phyloP scores from a whole-genome alignment of 495 filamentous ascomycete species.

The Xylaria bambusicola region DNA sequence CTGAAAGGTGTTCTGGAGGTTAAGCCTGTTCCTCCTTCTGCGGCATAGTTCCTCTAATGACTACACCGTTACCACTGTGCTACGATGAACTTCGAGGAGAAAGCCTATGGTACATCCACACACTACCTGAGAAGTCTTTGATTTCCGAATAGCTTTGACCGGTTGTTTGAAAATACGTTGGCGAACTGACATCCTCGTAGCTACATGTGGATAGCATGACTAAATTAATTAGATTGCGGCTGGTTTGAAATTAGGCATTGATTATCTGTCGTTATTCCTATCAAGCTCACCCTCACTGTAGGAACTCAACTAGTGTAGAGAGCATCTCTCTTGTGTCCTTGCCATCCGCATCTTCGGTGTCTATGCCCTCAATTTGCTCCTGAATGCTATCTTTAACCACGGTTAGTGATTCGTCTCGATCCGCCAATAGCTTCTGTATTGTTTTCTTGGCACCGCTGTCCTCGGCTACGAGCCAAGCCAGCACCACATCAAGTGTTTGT shows the following conservation, averaged over 20 bases:
- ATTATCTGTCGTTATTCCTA: constrained; percentile 27
- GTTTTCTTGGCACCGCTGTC: constrained; percentile 75
- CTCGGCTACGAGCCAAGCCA: constrained; percentile 93
- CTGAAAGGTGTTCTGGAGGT: constrained; percentile 77
- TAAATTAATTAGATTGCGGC: constrained; percentile 11
- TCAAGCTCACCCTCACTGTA: constrained; percentile 41
- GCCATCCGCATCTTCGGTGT: constrained; percentile 51
- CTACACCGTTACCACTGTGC: background rate
- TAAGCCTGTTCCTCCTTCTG: constrained; percentile 64
- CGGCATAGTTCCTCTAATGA: constrained; percentile 12
- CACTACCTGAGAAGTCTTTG: background rate
- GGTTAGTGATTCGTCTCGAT: constrained; percentile 64
- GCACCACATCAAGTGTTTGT: constrained; percentile 82
- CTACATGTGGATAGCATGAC: constrained; percentile 3
- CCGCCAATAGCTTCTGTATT: constrained; percentile 64
- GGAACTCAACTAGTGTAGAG: constrained; percentile 62
- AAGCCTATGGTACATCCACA: background rate
- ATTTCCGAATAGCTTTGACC: background rate
- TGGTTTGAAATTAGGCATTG: constrained; percentile 21
- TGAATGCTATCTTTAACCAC: constrained; percentile 66
- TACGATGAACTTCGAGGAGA: background rate
- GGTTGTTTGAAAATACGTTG: background rate
- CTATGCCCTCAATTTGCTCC: constrained; percentile 68
- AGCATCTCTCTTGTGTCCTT: constrained; percentile 72
- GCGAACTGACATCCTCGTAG: background rate